Base-by-base conservation (phyloP, 495 filamentous ascomycete genomes). In the Cryomyces antarcticus region DNA sequence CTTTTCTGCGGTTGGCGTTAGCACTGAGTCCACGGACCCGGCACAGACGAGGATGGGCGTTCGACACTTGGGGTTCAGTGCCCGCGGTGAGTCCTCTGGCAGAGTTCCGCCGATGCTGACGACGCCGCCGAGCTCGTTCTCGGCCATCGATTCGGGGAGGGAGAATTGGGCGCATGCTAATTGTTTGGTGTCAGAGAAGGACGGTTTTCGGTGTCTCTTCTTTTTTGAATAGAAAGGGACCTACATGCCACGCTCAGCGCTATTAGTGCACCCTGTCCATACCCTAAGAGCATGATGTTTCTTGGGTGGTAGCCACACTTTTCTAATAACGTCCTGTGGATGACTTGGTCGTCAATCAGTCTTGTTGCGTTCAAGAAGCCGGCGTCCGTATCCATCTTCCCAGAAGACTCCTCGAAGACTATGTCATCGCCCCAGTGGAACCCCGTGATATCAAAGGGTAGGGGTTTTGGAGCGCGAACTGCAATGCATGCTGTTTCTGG, bases 381-480 rank as follows among this genome's bases (percentile, higher is more conserved):
- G 0, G 81, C 73, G 52, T 94, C 88, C 27, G 76, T 63, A 38
- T 94, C 83, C 30, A 94, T 61, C 0, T 67, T 70, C 1, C 78
- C 81, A 3, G 66, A 70, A 2, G 60, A 49, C 5, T 62, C 49
- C 41, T 80, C 73, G 39, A 94, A 73, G 3, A 68, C 53, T 30
- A 97, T 59, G 54, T 97, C 88, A 57, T 96, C 82, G 41, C 86
- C 86, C 88, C 87, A 96, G 61, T 95, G 85, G 55, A 75, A 95
- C 24, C 82, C 83, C 9, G 72, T 67, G 0, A 87, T 62, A 28
- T 78, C 66, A 41, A 84, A 72, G 5, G 87, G 85, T 4, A 96
- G 62, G 0, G 73, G 72, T n/a, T 60, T 65, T 0, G 78, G 75
- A 0, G 74, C 89, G 55, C 77, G 78, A 28, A 96, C 57, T 4